Base-by-base conservation (phyloP, 371 early-diverging fungal species). In the Mortierella polycephala region DNA sequence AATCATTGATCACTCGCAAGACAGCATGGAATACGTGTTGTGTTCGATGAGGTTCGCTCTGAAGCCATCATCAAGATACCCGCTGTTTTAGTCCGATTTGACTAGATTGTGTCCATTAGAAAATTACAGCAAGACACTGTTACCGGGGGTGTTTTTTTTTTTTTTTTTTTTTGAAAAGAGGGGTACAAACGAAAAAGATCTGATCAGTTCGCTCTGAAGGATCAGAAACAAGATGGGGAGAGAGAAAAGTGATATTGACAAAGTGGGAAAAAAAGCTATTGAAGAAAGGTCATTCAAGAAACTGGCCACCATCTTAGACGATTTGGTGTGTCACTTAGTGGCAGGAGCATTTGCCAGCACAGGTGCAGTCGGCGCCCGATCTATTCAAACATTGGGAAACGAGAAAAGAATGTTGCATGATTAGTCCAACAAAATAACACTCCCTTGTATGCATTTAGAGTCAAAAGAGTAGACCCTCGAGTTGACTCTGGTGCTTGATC, bases 311-410 rank as follows among this genome's bases (percentile, higher is more conserved):
- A 18, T 4, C 51, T 46, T 3, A 21, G 16, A 59, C 6, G 46
- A 13, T 21, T 47, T 11, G 30, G 30, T 30, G 30, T 30, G 30
- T 30, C 30, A 55, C 54, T 14, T 20, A 23, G 49, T 57, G 44
- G 47, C 47, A n/a, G 56, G 55, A 14, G 55, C 70, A 70, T 14
- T 53, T n/a, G 63, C 69, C 62, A 12, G 55, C 59, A 42, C 79
- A 77, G 14, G 30, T 52, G 51, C 69, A 69, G 47, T 57, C 52
- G 44, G 47, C 62, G 14, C 51, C 30, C 5, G 57, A 39, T 13
- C 47, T 56, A 49, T 20, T 10, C 14, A 51, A 13, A 16, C 3
- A n/a, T 13, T 5, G 46, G 12, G 42, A 20, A 21, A 18, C 21
- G 44, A 5, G 23, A 44, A 4, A 20, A 7, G 5, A n/a, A 21